Conservation (phyloP, 768 basidiomycete genomes). For the Lactarius sanguifluus region DNA sequence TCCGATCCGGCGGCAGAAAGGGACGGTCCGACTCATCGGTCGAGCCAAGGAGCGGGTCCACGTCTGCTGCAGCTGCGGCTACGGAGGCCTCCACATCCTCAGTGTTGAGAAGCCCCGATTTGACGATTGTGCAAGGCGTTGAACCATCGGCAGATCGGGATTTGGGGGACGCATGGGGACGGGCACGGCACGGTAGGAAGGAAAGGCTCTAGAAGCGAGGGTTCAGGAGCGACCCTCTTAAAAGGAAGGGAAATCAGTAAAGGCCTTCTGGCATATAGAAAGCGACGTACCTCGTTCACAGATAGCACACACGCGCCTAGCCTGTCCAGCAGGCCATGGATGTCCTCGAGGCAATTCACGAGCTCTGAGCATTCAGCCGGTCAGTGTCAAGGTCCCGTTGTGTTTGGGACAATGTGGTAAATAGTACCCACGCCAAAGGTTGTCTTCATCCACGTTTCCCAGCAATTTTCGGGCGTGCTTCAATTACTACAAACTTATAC, state of each 20-base stretch:
- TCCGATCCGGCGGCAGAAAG: too few species aligned
- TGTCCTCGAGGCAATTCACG: conserved; percentile 45
- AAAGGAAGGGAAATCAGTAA: neutral
- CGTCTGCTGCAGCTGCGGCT: too few species aligned
- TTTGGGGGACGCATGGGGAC: too few species aligned
- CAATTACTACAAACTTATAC: too few species aligned
- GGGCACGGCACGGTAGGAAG: too few species aligned
- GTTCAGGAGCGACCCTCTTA: conserved; percentile 44
- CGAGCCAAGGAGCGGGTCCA: too few species aligned
- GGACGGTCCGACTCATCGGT: too few species aligned
- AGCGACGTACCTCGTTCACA: conserved; percentile 50
- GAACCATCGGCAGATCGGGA: too few species aligned
- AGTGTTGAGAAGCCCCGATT: too few species aligned
- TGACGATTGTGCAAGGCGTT: too few species aligned
- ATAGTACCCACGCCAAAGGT: neutral
- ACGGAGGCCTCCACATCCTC: too few species aligned
- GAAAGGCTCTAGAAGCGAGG: too few species aligned
- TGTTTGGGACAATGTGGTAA: neutral
- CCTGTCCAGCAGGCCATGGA: conserved; percentile 51
- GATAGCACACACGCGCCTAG: conserved; percentile 54
- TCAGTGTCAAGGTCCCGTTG: neutral
- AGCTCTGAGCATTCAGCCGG: conserved; percentile 42
- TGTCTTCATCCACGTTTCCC: conserved; percentile 14
- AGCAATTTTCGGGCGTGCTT: conserved; percentile 21
- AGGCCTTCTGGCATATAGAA: neutral